Base-by-base conservation (phyloP, 345 rosid species). In the Eutrema heterophyllum region DNA sequence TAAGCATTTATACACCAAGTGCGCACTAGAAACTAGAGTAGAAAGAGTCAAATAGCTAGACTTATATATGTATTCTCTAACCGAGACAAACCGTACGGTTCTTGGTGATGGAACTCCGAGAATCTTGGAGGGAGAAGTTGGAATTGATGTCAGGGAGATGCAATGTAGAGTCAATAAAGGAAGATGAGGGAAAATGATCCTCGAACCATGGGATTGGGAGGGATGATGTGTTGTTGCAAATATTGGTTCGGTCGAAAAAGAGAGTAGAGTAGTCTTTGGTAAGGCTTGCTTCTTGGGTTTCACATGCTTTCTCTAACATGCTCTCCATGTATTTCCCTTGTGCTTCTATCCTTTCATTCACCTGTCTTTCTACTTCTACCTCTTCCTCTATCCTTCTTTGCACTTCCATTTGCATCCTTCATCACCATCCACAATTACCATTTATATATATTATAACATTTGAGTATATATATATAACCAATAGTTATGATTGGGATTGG, bases 311-410 rank as follows among this genome's bases (percentile, higher is more conserved):
- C 81, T 92, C 96, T 68, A 95, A 70, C 71, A 95, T 90, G 70
- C 85, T 86, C 57, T 95, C 97, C 97, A 95, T 95, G 82, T 95
- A 95, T 70, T 92, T 92, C 33, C 96, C 99, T 78, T 95, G 96
- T 53, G 96, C 98, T 67, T 90, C 97, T 51, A 92, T 87, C 88
- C 99, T 87, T 63, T 92, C 74, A 54, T 90, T 97, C 54, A 95
- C 94, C 74, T 92, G 98, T 72, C 92, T 87, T 70, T 95, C 97
- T 67, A 95, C 87, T 91, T 88, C 96, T 41, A 86, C 92, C 82
- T 83, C 92, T 80, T 88, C 82, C 78, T 89, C 93, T 58, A 89
- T 75, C 78, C 86, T 89, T 76, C 92, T 89, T 74, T 92, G 85
- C 68, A 89, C 88, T 81, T 92, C 97, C 91, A 92, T 89, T 71